phyloP scores from a whole-genome alignment of 1,139 yeast species.

The Yamadazyma spencermartinsiae region DNA sequence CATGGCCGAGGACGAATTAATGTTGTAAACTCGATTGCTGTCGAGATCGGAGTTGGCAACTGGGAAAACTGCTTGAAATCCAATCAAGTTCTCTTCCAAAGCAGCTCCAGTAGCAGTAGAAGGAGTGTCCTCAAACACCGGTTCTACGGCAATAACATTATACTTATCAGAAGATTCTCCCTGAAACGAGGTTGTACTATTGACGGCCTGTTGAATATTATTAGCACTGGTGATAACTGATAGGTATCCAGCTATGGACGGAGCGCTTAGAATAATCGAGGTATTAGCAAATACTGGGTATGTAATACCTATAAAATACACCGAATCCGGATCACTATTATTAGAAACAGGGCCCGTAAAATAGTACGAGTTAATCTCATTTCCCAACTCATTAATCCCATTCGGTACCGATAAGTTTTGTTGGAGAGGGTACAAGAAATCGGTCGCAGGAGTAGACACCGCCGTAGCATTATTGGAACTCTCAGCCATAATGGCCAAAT shows the following conservation, averaged over 20 bases:
- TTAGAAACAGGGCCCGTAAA: conserved; percentile 62
- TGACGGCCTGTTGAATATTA: conserved; percentile 49
- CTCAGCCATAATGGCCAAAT: conserved; percentile 36
- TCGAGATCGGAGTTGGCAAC: conserved; percentile 16
- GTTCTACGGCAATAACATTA: conserved; percentile 33
- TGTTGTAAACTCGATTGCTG: conserved; percentile 28
- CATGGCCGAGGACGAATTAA: conserved; percentile 38
- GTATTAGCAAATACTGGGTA: conserved; percentile 73
- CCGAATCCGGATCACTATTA: conserved; percentile 27
- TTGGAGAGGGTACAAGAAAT: conserved; percentile 54
- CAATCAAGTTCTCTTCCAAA: conserved; percentile 22
- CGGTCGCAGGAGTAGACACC: conserved; percentile 31
- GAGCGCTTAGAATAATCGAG: conserved; percentile 61
- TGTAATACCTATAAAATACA: conserved; percentile 56
- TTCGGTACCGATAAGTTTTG: conserved; percentile 46
- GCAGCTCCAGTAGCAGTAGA: conserved; percentile 9
- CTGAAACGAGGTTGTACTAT: conserved; percentile 28
- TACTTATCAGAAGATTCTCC: conserved; percentile 26
- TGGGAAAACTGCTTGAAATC: conserved; percentile 40
- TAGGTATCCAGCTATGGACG: conserved; percentile 69
- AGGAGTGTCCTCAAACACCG: conserved; percentile 24
- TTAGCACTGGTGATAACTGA: conserved; percentile 65
- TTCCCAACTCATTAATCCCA: conserved; percentile 18
- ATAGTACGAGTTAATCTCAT: conserved; percentile 33
- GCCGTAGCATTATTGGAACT: conserved; percentile 30